Evolutionary conservation across 2,329 filamentous ascomycete species (phyloP), one percentile per base, ranked within the genome.

Genomic region (Ustilaginoidea virens): DNA sequence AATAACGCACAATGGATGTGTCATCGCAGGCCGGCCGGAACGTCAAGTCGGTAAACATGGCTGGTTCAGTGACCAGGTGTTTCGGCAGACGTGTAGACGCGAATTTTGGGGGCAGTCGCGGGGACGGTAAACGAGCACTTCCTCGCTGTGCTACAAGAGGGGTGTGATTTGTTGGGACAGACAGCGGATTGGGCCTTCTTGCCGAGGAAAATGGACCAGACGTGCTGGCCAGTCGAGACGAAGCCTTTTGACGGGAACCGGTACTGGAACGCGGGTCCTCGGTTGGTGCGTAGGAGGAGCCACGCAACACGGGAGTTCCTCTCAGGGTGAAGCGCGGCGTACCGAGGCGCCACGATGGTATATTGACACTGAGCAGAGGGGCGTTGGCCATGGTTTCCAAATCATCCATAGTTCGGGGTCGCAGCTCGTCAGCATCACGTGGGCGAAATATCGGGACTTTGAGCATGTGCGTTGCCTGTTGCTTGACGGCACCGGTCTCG

Each of bases 331-430:
- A 92, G 33, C 74, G 71, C 12, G 83, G 82, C 1, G 77, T 80
- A 9, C 85, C 86, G 33, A 94, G 60, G 39, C 76, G 75, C 63
- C 86, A 92, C 32, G 80, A 77, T 20, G 86, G 85, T 28, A 93
- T 92, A 14, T 74, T 64, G 24, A 87, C 67, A 40, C 85, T 70
- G 28, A 92, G 60, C 20, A 73, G 55, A 9, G 70, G 73, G 22
- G 60, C 52, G 9, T 17, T 23, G 23, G 48, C 45, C 12, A 51
- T 41, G 9, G 47, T 38, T 39, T 61, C 55, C 24, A 65, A 34
- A 40, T 70, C 69, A 44, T 77, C 72, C 36, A 70, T 63, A 5
- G 73, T 77, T 45, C 66, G 77, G 16, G 74, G 68, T 29, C 70
- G 65, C 23, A 50, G 45, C 17, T 69, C 68, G 15, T 25, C 28